Conservation (phyloP, 129 eudicot species). For the carrot (Daucus carota) region DNA sequence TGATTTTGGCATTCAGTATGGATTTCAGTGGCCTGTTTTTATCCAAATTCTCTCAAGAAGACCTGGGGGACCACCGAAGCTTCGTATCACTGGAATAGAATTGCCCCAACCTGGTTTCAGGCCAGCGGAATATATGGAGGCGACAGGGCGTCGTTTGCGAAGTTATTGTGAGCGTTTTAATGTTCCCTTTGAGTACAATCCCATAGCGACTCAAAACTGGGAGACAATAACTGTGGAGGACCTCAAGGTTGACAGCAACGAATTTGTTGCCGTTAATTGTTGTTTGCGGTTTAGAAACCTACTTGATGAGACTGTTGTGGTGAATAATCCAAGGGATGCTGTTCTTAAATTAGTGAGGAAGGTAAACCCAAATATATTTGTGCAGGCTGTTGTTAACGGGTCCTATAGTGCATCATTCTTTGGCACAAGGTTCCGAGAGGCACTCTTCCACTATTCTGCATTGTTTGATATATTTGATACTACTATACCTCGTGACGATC, state of each 20-base stretch:
- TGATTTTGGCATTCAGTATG: slow-evolving; percentile 68
- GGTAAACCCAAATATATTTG: slow-evolving; percentile 46
- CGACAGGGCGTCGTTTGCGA: slow-evolving; percentile 49
- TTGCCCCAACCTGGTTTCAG: slow-evolving; percentile 63
- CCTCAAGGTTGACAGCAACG: slow-evolving; percentile 38
- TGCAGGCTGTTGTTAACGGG: slow-evolving; percentile 53
- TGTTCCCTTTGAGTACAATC: slow-evolving; percentile 60
- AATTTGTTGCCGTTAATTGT: slow-evolving; percentile 44
- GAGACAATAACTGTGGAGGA: slow-evolving; percentile 41
- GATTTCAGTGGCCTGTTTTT: slow-evolving; percentile 72
- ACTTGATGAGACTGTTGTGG: slow-evolving; percentile 45
- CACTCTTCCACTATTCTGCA: slow-evolving; percentile 37
- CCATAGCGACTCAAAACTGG: slow-evolving; percentile 52
- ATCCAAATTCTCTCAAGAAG: slow-evolving; percentile 43
- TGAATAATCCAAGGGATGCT: slow-evolving; percentile 52
- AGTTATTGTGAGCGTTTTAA: slow-evolving; percentile 52
- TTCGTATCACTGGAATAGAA: slow-evolving; percentile 65
- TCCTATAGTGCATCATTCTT: slow-evolving; percentile 58
- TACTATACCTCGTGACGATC: slow-evolving; percentile 30
- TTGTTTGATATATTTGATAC: slow-evolving; percentile 37
- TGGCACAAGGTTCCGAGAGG: slow-evolving; percentile 51
- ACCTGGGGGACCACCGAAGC: slow-evolving; percentile 49
- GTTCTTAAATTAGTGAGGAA: slow-evolving; percentile 44
- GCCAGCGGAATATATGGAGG: slow-evolving; percentile 53
- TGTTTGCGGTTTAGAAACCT: slow-evolving; percentile 44